These are phyloP conservation scores for Pleodorina starrii DNA, from an alignment of 139 green algal genomes.

Conservation along the genomic window DNA sequence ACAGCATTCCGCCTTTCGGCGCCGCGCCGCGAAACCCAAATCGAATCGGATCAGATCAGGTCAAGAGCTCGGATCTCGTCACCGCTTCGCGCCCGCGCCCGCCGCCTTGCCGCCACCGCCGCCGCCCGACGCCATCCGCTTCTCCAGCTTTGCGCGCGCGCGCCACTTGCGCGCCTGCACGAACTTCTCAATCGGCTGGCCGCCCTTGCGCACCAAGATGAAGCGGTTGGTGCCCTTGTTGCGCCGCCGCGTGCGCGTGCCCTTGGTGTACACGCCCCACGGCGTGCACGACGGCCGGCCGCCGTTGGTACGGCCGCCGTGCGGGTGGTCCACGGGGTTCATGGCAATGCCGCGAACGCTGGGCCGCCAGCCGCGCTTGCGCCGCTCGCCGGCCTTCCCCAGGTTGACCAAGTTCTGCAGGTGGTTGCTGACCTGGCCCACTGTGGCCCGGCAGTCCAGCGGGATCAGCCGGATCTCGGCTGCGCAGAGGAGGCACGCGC, in stretches of 20 bases:
- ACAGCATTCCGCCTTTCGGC: too few relatives aligned
- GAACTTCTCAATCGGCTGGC: constrained; percentile 75
- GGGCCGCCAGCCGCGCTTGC: constrained; percentile 44
- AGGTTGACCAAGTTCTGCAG: constrained; percentile 88
- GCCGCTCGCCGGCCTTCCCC: constrained; percentile 54
- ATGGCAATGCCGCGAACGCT: constrained; percentile 91
- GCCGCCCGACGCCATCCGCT: background rate
- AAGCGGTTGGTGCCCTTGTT: constrained; percentile 75
- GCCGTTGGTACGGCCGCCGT: constrained; percentile 88
- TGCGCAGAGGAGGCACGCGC: too few relatives aligned
- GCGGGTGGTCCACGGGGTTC: constrained; percentile 96
- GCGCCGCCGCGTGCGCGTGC: constrained; percentile 83
- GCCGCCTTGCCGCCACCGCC: background rate
- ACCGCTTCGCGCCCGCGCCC: background rate
- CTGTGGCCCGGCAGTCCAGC: constrained; percentile 85
- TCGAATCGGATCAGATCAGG: too few relatives aligned
- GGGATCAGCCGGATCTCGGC: constrained; percentile 85
- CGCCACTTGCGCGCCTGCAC: constrained; percentile 56
- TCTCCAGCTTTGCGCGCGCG: background rate
- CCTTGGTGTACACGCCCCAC: constrained; percentile 93
- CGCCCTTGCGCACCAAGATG: constrained; percentile 72
- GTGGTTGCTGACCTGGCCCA: constrained; percentile 91
- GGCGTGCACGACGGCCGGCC: constrained; percentile 84
- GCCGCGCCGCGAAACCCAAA: too few relatives aligned
- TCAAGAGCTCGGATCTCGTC: background rate